Evolutionary conservation across 306 rosid species (phyloP).

Genomic region (Rosa persica): DNA sequence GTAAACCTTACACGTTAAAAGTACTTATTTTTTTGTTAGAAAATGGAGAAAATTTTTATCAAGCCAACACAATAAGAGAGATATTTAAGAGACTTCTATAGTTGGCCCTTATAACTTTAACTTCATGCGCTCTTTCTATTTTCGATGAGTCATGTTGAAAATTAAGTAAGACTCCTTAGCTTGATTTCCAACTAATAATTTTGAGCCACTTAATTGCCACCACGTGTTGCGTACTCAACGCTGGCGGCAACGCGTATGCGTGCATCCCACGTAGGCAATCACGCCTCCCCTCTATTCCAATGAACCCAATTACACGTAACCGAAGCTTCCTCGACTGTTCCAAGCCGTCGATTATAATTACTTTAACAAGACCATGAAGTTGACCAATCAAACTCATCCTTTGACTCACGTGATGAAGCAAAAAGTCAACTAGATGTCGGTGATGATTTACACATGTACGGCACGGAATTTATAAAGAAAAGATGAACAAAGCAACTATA

Average conservation of each 20-base stretch:
- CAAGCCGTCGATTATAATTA: neutral
- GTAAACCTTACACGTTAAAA: neutral
- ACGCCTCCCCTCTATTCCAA: neutral
- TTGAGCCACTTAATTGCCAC: neutral
- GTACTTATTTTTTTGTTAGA: neutral
- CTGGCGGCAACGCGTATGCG: conserved; percentile 14
- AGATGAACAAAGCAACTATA: neutral
- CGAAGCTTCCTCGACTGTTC: neutral
- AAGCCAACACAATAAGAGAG: neutral
- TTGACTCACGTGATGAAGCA: neutral
- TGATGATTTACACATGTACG: neutral
- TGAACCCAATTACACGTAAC: neutral
- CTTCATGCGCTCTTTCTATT: neutral
- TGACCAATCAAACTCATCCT: neutral
- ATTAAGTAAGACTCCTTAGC: neutral
- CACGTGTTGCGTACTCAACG: conserved; percentile 1
- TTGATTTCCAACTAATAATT: neutral
- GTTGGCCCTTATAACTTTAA: neutral
- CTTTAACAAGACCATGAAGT: neutral
- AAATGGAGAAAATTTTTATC: neutral
- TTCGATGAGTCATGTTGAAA: neutral
- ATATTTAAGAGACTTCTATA: neutral
- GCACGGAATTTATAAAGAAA: neutral
- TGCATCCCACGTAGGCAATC: conserved; percentile 16
- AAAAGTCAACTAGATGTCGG: conserved; percentile 43